Evolutionary conservation across 345 rosid genomes (phyloP), one percentile per base, ranked within the genome.

Genomic region (Populus nigra): DNA sequence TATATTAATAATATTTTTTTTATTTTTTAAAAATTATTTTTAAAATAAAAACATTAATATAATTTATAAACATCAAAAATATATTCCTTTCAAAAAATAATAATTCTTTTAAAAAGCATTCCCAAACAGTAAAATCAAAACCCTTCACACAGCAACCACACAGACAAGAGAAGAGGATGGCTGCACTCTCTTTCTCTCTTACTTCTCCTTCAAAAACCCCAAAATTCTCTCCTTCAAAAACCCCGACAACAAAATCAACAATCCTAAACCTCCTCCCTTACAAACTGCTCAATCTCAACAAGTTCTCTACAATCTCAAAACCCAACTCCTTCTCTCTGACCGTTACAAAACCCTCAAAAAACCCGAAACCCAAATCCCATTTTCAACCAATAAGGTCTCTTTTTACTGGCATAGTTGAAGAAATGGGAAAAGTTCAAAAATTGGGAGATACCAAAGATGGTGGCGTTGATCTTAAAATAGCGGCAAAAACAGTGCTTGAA

Each of bases 341-440:
- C 66, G 35, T 29, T 7, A 2, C 31, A 4, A 75, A 75, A 71
- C 22, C 76, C n/a, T 38, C 33, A 36, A 39, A 35, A 13, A 27
- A 12, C n/a, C 35, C 36, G 22, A 43, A 33, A 73, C 72, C 61
- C 13, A 57, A 61, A 31, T 38, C 78, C 36, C 69, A 29, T 22
- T 41, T 41, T 29, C 68, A 13, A 27, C 71, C 71, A 1, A 77
- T 88, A 71, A 88, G 85, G 61, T 88, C 79, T 23, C 94, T 94
- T 20, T 93, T 94, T 83, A 94, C 96, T 1, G 98, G 97, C 20
- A 93, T 93, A 72, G 94, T 94, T 33, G 98, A 94, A 78, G 98
- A 93, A 77, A 84, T 94, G 88, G 98, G 98, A 0, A 75, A 91
- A 68, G 78, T 94, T 73, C 80, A 85, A 79, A 76, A 79, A 61